Percentiles rank a stretch among this genome's conserved stretches.
Conservation (phyloP, 75 land plant species). For the Sequoia sempervirens region DNA sequence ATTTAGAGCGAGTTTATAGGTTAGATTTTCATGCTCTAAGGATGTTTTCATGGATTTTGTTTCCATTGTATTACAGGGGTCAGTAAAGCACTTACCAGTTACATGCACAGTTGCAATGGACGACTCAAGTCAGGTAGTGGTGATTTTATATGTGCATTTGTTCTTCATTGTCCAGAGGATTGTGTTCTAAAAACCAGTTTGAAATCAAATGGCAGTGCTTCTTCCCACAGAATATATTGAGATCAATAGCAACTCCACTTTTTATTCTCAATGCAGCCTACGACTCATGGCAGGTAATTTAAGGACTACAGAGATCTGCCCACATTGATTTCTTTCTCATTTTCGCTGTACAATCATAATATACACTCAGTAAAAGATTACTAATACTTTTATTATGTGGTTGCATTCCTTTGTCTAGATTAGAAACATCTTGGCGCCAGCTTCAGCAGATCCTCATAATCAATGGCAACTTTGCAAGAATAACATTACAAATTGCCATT, state of each 20-base stretch:
- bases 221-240: slow-evolving; percentile 67
- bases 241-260: slow-evolving; percentile 54
- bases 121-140: neutral
- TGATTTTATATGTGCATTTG: neutral
- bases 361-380: too few relatives aligned
- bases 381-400: too few relatives aligned
- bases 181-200: neutral
- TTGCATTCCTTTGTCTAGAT: neutral
- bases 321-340: neutral
- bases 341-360: neutral
- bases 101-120: slow-evolving; percentile 33
- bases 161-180: neutral
- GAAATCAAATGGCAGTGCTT: slow-evolving; percentile 57
- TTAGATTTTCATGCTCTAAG: neutral
- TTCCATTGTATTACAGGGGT: slow-evolving; percentile 20
- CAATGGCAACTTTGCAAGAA: neutral
- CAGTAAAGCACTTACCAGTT: slow-evolving; percentile 44
- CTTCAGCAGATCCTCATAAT: slow-evolving; percentile 1
- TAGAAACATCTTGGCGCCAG: slow-evolving; percentile 20
- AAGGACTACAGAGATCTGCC: neutral
- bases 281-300: slow-evolving; percentile 87
- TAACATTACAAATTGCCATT: neutral
- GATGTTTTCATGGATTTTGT: neutral
- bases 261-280: slow-evolving; percentile 83
- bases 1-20: too few relatives aligned